Conservation (phyloP, 2,329 filamentous ascomycete genomes). For the Colletotrichum musae region DNA sequence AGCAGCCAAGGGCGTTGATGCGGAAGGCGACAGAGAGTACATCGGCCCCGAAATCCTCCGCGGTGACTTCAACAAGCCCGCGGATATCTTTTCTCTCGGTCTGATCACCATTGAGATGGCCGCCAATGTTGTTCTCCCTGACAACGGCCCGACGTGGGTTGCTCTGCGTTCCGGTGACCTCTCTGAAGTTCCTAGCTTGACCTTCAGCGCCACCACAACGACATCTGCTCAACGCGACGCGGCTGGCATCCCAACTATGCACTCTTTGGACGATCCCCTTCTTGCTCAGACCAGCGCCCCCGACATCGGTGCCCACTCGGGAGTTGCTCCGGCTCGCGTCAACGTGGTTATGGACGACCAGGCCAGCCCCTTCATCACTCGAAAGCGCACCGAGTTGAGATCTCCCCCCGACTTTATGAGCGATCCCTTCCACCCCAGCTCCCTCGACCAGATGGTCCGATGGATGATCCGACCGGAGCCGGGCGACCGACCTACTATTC, state of each 20-base stretch:
- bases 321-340: constrained; percentile 51
- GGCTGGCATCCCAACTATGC: constrained; percentile 40
- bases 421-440: constrained; percentile 78
- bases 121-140: constrained; percentile 92
- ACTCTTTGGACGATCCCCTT: constrained; percentile 38
- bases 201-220: constrained; percentile 75
- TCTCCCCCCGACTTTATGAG: constrained; percentile 90
- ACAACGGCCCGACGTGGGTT: constrained; percentile 93
- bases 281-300: constrained; percentile 39
- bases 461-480: constrained; percentile 91
- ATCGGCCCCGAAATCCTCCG: constrained; percentile 93
- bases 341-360: constrained; percentile 51
- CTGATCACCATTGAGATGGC: constrained; percentile 96
- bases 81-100: constrained; percentile 94
- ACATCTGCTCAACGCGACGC: constrained; percentile 38
- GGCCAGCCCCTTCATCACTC: constrained; percentile 48
- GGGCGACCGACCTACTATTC: constrained; percentile 78
- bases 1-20: constrained; percentile 81
- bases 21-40: constrained; percentile 96
- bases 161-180: constrained; percentile 91
- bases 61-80: constrained; percentile 89
- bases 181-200: constrained; percentile 89
- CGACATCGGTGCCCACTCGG: constrained; percentile 47
- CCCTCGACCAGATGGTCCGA: constrained; percentile 86
- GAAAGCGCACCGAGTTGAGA: constrained; percentile 64